Evolutionary conservation across 1,139 yeast species (phyloP), one percentile per base, ranked within the genome.

Genomic region (Yamadazyma triangularis): DNA sequence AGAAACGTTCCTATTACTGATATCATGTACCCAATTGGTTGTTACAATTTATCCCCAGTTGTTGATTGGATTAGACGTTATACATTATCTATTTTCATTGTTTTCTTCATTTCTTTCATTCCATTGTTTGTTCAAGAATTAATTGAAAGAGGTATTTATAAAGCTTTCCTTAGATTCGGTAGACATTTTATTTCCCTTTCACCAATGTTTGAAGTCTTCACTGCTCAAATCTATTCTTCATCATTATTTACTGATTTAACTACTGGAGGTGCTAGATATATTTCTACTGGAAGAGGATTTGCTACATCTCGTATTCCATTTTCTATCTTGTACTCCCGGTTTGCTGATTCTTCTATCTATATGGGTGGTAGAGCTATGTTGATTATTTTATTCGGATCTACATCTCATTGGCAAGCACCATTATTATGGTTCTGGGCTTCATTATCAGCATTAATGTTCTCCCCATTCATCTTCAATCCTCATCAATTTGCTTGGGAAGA

Each of bases 401-500:
- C 85, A 50, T 76, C 96, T 25, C 88, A 85, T 62, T 91, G 98
- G 98, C 96, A 91, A 66, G 85, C 97, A 23, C 94, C 97, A 34
- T 72, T 93, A 53, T 66, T 91, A 50, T 91, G 98, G 97, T 93
- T 93, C 80, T 91, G 97, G 96, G 89, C 95, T 35, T 85, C 96
- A 14, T 70, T 89, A 50, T 73, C 89, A 32, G 86, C 98, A 6
- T 76, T 91, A 70, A 77, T 88, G 67, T 77, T 88, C 51, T 83
- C 97, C 29, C 99, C 99, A 51, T 89, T 91, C 60, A 58, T 91
- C 42, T 91, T 87, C 77, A 91, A 91, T 69, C 99, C 99, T 35
- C 98, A 91, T 68, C 98, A 91, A 70, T 91, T 93, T 62, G 85
- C 99, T 35, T 88, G 96, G 95, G 94, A 88, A 60, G 98, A 91